Evolutionary conservation across 257 asterid species (phyloP).

Genomic region (Thymus mandschuricus): DNA sequence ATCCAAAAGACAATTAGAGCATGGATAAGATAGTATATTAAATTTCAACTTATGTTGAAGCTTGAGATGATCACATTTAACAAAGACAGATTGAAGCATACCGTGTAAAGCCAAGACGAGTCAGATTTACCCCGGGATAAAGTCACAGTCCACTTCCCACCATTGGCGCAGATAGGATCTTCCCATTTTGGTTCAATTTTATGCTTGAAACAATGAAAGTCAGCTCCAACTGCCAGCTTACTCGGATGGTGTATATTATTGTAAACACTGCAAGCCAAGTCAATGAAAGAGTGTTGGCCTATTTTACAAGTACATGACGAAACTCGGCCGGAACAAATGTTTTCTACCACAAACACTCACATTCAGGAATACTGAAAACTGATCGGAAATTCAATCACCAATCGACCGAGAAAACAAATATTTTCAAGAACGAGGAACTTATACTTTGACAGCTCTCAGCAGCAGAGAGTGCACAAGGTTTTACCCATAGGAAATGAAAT

Average conservation of each 20-base stretch:
- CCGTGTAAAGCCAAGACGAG: constrained; percentile 87
- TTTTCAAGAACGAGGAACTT: neutral
- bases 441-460: neutral
- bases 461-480: neutral
- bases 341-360: neutral
- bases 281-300: constrained; percentile 9
- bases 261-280: constrained; percentile 64
- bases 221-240: constrained; percentile 72
- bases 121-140: constrained; percentile 71
- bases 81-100: constrained; percentile 32
- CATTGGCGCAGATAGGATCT: constrained; percentile 92
- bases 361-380: constrained; percentile 13
- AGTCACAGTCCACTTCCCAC: constrained; percentile 85
- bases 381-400: constrained; percentile 5
- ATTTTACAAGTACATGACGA: constrained; percentile 15
- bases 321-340: neutral
- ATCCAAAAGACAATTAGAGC: constrained; percentile 23
- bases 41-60: neutral
- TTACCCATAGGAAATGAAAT: neutral
- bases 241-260: constrained; percentile 84
- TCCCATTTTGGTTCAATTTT: constrained; percentile 94
- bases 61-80: constrained; percentile 4
- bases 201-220: constrained; percentile 84
- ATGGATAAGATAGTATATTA: neutral
- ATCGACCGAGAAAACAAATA: neutral